These are phyloP conservation scores for Suillus luteus DNA, from an alignment of 768 basidiomycete genomes.

Conservation along the genomic window DNA sequence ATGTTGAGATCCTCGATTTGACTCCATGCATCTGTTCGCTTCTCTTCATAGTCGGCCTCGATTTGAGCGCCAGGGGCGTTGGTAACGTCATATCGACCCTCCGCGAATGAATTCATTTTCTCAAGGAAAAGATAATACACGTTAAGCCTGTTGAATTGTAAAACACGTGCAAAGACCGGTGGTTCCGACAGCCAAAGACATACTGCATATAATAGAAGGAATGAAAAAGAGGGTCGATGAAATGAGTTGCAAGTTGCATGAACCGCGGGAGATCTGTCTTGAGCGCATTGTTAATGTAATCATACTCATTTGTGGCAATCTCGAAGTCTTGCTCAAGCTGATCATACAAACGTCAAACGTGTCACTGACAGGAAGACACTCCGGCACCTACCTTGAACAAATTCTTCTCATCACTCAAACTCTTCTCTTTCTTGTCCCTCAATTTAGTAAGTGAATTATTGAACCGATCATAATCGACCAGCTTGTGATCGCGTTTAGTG, in stretches of 20 bases:
- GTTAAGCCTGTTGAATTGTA: slow-evolving; percentile 62
- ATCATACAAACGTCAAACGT: slow-evolving; percentile 6
- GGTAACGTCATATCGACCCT: slow-evolving; percentile 72
- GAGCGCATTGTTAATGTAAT: slow-evolving; percentile 85
- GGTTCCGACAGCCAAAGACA: slow-evolving; percentile 35
- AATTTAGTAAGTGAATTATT: slow-evolving; percentile 96
- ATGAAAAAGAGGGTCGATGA: slow-evolving; percentile 97
- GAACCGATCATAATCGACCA: slow-evolving; percentile 93
- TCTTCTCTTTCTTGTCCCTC: slow-evolving; percentile 98
- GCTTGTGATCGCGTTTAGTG: slow-evolving; percentile 97
- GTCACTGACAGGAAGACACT: neutral
- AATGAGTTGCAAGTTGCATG: slow-evolving; percentile 81
- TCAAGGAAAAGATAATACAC: slow-evolving; percentile 94
- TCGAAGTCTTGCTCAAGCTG: slow-evolving; percentile 97
- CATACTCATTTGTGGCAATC: slow-evolving; percentile 87
- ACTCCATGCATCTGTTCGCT: slow-evolving; percentile 81
- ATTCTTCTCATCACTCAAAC: slow-evolving; percentile 94
- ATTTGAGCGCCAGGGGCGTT: slow-evolving; percentile 71
- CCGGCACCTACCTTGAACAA: slow-evolving; percentile 75
- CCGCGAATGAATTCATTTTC: slow-evolving; percentile 87
- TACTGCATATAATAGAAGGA: slow-evolving; percentile 99
- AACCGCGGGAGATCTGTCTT: slow-evolving; percentile 95
- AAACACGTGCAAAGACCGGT: slow-evolving; percentile 5
- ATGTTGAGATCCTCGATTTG: slow-evolving; percentile 79
- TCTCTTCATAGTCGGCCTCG: slow-evolving; percentile 71